Evolutionary conservation across 371 early-diverging fungal genomes (phyloP), one percentile per base, ranked within the genome.

Genomic region (Chytridiales sp.): DNA sequence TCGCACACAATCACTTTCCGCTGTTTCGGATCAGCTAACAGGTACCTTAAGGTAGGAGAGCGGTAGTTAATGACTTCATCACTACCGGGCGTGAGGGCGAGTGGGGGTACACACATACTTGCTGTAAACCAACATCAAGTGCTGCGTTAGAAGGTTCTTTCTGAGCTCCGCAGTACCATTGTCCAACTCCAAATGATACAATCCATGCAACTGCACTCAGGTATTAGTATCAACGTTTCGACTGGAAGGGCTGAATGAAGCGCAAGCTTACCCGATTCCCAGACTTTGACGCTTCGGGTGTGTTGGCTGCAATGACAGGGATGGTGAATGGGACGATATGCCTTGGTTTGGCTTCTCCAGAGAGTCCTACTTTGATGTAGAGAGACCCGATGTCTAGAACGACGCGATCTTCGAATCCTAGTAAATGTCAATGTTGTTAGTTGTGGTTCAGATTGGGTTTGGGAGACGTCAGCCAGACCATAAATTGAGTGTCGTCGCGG

Each of bases 1-100:
- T 93, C 95, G 40, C 87, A 88, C 27, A 94, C 58, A 29, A 91
- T 85, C n/a, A 93, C 92, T 69, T 90, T 92, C 38, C 91, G 82
- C 42, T 86, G 80, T 66, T 89, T 89, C 3, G 95, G 84, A 68
- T 94, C 95, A 15, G 89, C 85, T 60, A 94, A 67, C 41, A 94
- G 73, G 26, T 86, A 74, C 22, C 85, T 85, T 64, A 47, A 72
- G 73, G 48, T 75, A 22, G 17, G 11, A 1, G 27, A 27, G 13
- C 17, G 27, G 35, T 13, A 5, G 51, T 22, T 27, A 8, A 31
- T 17, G 9, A 15, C 6, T 26, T 29, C 27, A 15, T 29, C 8
- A 19, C 19, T 54, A 27, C 56, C 9, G 9, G 6, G 36, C 36
- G 15, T 22, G 13, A 15, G 6, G 6, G 19, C 26, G 9, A 11